Base-by-base conservation (phyloP, 1,284 basidiomycete genomes). In the Agroathelia rolfsii region DNA sequence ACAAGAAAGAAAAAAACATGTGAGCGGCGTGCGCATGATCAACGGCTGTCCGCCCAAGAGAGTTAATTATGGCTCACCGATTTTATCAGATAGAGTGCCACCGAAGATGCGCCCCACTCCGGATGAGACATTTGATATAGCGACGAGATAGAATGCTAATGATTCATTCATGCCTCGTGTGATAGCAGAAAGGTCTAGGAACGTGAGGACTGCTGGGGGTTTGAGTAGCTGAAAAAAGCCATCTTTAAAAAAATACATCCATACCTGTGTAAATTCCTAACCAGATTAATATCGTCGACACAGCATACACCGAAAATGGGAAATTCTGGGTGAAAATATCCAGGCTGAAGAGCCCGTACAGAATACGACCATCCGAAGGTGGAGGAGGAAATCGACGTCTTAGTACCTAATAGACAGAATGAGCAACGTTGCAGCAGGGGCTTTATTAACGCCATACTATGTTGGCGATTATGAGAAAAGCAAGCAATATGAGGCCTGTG, bases 191-290 rank as follows among this genome's bases (percentile, higher is more conserved):
- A 63, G 53, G 38, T 65, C 64, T 31, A 68, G 61, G 42, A 64
- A 72, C 0, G 66, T 70, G 29, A 69, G 45, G 6, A 66, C 66
- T 64, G 30, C 24, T 3, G 10, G n/a, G 26, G 12, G n/a, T 28
- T n/a, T 22, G 33, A 33, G 6, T 10, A 14, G 16, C 34, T 16
- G 18, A n/a, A 22, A 5, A 15, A 28, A 9, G n/a, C 20, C 17
- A 8, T 10, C 8, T 12, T 12, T 17, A 32, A 7, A 14, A 20
- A 21, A 10, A 12, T 17, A 24, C 10, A 22, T n/a, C 42, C 57
- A 6, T 36, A 71, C 72, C 61, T 3, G 74, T 78, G 45, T 73
- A 80, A 12, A 78, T 47, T 7, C 77, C 77, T 5, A 80, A 55
- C 50, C 72, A 78, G 1, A 57, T 51, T 5, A 67, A 44, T 26